A percentile compares a stretch with the other conserved stretches of the same genome.
Evolutionary conservation across 140 eudicot species (phyloP).

Genomic region (Oenanthe javanica): DNA sequence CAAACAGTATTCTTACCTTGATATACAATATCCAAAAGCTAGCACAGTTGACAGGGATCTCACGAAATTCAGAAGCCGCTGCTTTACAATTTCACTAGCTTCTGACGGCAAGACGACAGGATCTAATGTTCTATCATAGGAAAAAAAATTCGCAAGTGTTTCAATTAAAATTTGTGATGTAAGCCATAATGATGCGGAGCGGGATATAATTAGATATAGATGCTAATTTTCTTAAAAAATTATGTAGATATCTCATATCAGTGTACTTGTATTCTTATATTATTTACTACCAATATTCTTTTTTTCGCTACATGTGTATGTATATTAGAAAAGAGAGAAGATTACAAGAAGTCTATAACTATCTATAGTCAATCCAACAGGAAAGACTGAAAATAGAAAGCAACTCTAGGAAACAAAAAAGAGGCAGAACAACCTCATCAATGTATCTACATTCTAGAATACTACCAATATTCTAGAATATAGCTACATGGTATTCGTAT

Average conservation of each 20-base stretch:
- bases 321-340: too few species aligned
- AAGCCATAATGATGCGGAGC: background rate
- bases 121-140: conserved; percentile 58
- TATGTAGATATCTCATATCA: background rate
- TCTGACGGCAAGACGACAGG: conserved; percentile 77
- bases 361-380: too few species aligned
- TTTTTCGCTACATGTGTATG: too few species aligned
- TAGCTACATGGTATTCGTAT: background rate
- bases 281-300: background rate
- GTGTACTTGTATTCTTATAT: background rate
- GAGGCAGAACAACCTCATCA: too few species aligned
- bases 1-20: conserved; percentile 42
- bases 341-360: too few species aligned
- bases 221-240: background rate
- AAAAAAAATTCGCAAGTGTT: background rate
- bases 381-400: too few species aligned
- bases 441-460: background rate
- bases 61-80: conserved; percentile 67
- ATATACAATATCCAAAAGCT: conserved; percentile 82
- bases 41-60: conserved; percentile 88
- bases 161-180: background rate
- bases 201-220: background rate
- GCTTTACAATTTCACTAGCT: conserved; percentile 79
- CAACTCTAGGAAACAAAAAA: too few species aligned
- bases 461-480: too few species aligned